phyloP scores from a whole-genome alignment of 495 filamentous ascomycete species.

The Penicillium maclennaniae region DNA sequence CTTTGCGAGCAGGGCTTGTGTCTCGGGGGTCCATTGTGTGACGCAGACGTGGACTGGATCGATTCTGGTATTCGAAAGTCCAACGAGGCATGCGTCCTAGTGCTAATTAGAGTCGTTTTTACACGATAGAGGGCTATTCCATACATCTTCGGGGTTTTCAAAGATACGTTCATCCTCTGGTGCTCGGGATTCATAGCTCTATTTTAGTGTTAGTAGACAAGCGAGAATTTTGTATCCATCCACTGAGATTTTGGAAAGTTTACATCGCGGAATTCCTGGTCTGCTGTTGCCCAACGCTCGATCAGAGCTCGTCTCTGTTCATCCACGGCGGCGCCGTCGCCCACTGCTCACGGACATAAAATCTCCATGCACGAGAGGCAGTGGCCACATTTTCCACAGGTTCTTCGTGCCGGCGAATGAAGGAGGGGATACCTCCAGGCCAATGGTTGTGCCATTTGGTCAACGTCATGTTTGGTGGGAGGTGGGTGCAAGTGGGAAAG shows the following conservation, averaged over 20 bases:
- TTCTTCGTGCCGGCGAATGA: conserved; percentile 12
- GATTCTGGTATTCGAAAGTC: no score
- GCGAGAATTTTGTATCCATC: no score
- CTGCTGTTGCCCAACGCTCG: conserved; percentile 13
- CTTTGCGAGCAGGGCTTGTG: no score
- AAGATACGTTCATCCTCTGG: conserved; percentile 9
- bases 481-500: neutral
- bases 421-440: conserved; percentile 4
- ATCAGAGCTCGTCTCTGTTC: conserved; percentile 14
- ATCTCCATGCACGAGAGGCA: conserved; percentile 15
- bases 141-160: conserved; percentile 4
- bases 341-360: conserved; percentile 12
- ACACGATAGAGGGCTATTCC: neutral
- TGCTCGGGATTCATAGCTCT: conserved; percentile 15
- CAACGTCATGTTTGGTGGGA: conserved; percentile 1
- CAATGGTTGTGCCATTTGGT: conserved; percentile 1
- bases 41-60: no score
- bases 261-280: conserved; percentile 15
- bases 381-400: neutral
- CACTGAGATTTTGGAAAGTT: neutral
- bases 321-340: conserved; percentile 6
- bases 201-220: neutral
- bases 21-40: no score
- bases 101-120: no score
- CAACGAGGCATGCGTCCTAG: no score